These are phyloP conservation scores for Phytophthora agathidicida DNA, from an alignment of 352 stramenopile genomes.

Conservation along the genomic window DNA sequence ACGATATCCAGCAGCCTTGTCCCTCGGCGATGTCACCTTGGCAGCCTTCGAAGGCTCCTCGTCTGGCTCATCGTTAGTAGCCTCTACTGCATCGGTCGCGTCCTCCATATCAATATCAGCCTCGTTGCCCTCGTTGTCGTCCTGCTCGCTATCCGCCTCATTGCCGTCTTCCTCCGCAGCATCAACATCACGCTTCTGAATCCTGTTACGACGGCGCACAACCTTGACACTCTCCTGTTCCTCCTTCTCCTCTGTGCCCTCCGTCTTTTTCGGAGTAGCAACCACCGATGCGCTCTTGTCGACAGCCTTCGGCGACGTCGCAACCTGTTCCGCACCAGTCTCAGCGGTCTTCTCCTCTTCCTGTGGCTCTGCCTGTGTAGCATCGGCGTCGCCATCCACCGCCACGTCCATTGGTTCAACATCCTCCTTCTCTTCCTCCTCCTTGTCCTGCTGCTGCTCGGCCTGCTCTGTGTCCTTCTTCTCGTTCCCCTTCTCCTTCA, in stretches of 20 bases:
- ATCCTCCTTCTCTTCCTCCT: slow-evolving; percentile 13
- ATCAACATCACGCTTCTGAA: slow-evolving; percentile 42
- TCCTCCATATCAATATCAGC: slow-evolving; percentile 26
- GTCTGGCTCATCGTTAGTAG: slow-evolving; percentile 6
- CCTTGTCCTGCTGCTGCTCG: slow-evolving; percentile 11
- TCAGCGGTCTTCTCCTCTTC: neutral
- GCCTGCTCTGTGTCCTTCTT: slow-evolving; percentile 12
- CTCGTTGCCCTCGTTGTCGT: slow-evolving; percentile 45
- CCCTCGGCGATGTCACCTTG: slow-evolving; percentile 31
- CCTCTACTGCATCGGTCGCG: slow-evolving; percentile 18
- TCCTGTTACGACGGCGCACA: slow-evolving; percentile 47
- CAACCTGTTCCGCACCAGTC: neutral
- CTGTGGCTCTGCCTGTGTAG: neutral
- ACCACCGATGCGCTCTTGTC: too few relatives aligned
- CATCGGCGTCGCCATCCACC: neutral
- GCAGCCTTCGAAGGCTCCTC: neutral
- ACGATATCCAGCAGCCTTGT: slow-evolving; percentile 75
- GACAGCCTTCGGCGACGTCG: neutral
- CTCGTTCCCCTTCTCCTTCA: slow-evolving; percentile 37
- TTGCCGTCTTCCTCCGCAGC: slow-evolving; percentile 65
- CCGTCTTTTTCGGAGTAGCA: neutral
- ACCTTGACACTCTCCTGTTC: slow-evolving; percentile 31
- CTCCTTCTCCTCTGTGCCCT: slow-evolving; percentile 5
- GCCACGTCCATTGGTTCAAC: neutral
- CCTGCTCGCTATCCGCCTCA: slow-evolving; percentile 65